Evolutionary conservation across 139 green algal species (phyloP), one percentile per base, ranked within the genome.

Genomic region (Diplosphaera chodatii): DNA sequence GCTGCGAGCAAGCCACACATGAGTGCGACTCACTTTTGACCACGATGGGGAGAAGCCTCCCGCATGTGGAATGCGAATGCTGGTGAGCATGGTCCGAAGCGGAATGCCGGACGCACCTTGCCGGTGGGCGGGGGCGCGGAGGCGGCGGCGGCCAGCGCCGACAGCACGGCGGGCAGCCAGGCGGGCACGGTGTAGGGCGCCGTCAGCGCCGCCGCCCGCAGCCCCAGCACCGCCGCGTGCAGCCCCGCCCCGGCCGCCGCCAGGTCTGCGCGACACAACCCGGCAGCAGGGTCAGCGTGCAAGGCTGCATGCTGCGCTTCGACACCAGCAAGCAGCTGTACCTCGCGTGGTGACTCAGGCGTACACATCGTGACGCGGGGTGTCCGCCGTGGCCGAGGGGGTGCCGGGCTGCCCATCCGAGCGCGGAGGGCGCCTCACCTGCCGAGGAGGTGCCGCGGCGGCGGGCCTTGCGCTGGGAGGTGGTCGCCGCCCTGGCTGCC

Each of bases 151-250:
- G 89, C 82, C 40, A 96, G 81, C 32, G 80, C 82, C 84, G 91
- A 80, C 31, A 95, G 77, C 64, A 93, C 86, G 15, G 83, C 70
- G 27, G 91, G 84, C 81, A 94, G 77, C 90, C 90, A 97, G 37
- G 27, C 20, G 4, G 90, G 91, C 33, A 91, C 83, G 78, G 97
- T 90, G 72, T 97, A 97, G 8, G 92, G 92, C 3, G 64, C 74
- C 2, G 84, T 89, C 64, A 94, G 74, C 32, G 97, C 86, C 67
- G 94, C 90, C 2, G 91, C 90, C 62, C 78, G 82, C 31, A 97
- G 81, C 0, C 85, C 92, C 68, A 94, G 85, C 67, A 91, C 80
- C 18, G 67, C 75, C 27, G 77, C 81, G 76, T 87, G 81, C 33
- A 71, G 70, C 37, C 40, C 55, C 6, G 64, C 31, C 16, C 48